Evolutionary conservation across 805 yeast species (phyloP).

Genomic region (Priceomyces medius): DNA sequence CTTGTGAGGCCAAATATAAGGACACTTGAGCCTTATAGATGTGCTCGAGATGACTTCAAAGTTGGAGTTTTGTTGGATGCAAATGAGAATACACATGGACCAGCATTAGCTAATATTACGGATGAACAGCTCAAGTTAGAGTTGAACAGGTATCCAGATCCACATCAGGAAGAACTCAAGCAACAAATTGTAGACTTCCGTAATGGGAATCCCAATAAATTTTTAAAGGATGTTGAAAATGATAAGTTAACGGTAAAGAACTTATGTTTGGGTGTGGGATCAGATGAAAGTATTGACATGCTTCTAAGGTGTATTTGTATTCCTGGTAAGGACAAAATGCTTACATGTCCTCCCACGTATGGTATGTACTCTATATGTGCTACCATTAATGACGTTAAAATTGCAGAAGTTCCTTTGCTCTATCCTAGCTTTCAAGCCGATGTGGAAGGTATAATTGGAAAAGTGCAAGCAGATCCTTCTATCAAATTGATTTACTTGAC

Average conservation of each 20-base stretch:
- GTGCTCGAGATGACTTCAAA: slow-evolving; percentile 94
- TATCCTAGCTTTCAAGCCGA: slow-evolving; percentile 56
- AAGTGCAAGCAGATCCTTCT: slow-evolving; percentile 52
- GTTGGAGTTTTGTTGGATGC: slow-evolving; percentile 91
- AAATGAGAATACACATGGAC: slow-evolving; percentile 93
- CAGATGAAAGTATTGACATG: slow-evolving; percentile 93
- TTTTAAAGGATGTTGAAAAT: slow-evolving; percentile 9
- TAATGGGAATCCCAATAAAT: slow-evolving; percentile 46
- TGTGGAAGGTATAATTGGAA: slow-evolving; percentile 50
- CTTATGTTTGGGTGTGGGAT: slow-evolving; percentile 92
- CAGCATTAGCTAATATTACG: slow-evolving; percentile 54
- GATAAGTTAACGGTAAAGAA: slow-evolving; percentile 55
- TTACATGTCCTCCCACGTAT: slow-evolving; percentile 92
- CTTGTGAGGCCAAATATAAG: slow-evolving; percentile 84
- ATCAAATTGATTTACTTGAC: slow-evolving; percentile 83
- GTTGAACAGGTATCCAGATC: slow-evolving; percentile 94
- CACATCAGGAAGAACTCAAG: slow-evolving; percentile 83
- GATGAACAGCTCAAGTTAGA: slow-evolving; percentile 49
- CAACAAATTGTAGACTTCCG: slow-evolving; percentile 69
- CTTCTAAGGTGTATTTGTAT: slow-evolving; percentile 78
- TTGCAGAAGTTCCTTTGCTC: slow-evolving; percentile 68
- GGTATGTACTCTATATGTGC: slow-evolving; percentile 97
- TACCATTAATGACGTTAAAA: slow-evolving; percentile 79
- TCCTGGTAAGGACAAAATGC: slow-evolving; percentile 80
- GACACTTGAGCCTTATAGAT: slow-evolving; percentile 83